Conservation (phyloP, 2,329 filamentous ascomycete species). For the Seiridium cupressi region DNA sequence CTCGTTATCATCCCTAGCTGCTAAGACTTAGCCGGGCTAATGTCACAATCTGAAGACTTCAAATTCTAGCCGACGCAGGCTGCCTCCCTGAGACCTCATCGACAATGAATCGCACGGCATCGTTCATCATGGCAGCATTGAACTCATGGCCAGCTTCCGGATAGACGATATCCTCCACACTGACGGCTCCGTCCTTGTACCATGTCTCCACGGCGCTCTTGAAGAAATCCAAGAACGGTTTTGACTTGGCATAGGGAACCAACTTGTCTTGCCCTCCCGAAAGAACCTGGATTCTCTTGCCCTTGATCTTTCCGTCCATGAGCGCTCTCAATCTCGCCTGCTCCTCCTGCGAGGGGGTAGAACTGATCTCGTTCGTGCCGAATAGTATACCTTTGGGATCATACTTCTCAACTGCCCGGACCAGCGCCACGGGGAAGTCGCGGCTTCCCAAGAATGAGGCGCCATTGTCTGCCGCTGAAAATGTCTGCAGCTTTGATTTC, state of each 20-base stretch:
- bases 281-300: constrained; percentile 64
- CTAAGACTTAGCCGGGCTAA: background rate
- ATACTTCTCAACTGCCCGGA: constrained; percentile 59
- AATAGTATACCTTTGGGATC: constrained; percentile 80
- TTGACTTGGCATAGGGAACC: constrained; percentile 64
- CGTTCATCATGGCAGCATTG: constrained; percentile 62
- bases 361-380: constrained; percentile 39
- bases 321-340: constrained; percentile 42
- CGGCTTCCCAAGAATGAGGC: constrained; percentile 69
- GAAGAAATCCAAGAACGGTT: constrained; percentile 62
- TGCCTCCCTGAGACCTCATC: constrained; percentile 37
- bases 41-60: constrained; percentile 1
- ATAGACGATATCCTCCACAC: constrained; percentile 66
- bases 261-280: constrained; percentile 68
- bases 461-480: constrained; percentile 53
- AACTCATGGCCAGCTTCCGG: constrained; percentile 69
- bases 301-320: constrained; percentile 48
- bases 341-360: constrained; percentile 31
- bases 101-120: constrained; percentile 63
- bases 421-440: constrained; percentile 72
- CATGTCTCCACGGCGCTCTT: constrained; percentile 50
- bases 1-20: background rate
- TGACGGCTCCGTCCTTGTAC: constrained; percentile 54
- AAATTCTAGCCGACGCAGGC: constrained; percentile 23
- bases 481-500: constrained; percentile 64